Conservation (phyloP, 2,329 filamentous ascomycete species). For the Raffaelea arxii region DNA sequence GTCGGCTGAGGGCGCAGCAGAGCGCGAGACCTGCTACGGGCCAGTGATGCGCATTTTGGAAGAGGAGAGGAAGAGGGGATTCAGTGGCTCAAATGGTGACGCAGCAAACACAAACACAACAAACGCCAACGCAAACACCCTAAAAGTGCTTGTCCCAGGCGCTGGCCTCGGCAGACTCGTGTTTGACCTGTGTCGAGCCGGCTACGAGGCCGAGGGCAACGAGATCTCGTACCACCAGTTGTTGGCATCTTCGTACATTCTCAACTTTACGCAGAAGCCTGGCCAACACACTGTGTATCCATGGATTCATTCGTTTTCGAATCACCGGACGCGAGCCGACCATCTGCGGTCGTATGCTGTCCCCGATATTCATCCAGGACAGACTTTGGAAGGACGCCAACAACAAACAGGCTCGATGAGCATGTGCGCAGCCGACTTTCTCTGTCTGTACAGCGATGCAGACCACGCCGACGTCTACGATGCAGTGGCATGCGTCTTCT, state of each 20-base stretch:
- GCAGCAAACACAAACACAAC: neutral
- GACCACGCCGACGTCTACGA: constrained; percentile 58
- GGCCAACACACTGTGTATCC: constrained; percentile 68
- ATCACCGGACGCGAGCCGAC: constrained; percentile 62
- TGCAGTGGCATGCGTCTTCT: constrained; percentile 84
- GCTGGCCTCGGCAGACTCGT: constrained; percentile 83
- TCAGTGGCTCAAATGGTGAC: too few relatives aligned
- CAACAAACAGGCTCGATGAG: constrained; percentile 69
- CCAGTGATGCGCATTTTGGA: constrained; percentile 61
- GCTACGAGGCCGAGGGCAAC: constrained; percentile 76
- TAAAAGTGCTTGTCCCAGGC: constrained; percentile 75
- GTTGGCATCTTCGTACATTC: constrained; percentile 69
- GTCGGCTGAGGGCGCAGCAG: constrained; percentile 65
- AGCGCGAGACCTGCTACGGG: constrained; percentile 68
- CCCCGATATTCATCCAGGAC: constrained; percentile 69
- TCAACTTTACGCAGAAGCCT: constrained; percentile 54
- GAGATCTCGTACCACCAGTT: constrained; percentile 96
- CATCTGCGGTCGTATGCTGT: constrained; percentile 67
- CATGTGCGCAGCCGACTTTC: constrained; percentile 90
- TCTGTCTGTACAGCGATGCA: constrained; percentile 66
- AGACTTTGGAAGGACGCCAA: constrained; percentile 40
- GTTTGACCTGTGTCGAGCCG: constrained; percentile 68
- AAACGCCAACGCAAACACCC: constrained; percentile 5
- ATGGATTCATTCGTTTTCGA: constrained; percentile 82
- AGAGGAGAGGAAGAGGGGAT: constrained; percentile 29